Conservation (phyloP, 1,284 basidiomycete species). For the Leccinum pseudoinsigne region DNA sequence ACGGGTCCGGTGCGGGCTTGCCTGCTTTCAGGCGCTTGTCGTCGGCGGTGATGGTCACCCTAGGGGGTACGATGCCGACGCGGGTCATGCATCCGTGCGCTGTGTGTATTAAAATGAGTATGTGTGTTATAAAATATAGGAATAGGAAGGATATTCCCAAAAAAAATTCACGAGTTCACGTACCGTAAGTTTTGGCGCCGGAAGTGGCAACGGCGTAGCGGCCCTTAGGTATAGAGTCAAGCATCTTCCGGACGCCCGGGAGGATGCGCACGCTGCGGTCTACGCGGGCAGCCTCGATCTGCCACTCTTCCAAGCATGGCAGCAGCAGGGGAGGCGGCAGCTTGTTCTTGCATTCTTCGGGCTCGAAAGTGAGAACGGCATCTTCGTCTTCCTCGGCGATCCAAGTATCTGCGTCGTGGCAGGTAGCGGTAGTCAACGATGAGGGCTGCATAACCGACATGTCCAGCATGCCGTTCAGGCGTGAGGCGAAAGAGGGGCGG, state of each 20-base stretch:
- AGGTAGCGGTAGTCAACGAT: constrained; percentile 18
- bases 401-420: constrained; percentile 31
- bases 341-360: constrained; percentile 12
- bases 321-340: constrained; percentile 1
- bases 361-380: constrained; percentile 33
- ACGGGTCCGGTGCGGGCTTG: constrained; percentile 73
- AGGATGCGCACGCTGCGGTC: constrained; percentile 74
- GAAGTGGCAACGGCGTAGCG: constrained; percentile 77
- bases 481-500: constrained; percentile 52
- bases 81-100: constrained; percentile 72
- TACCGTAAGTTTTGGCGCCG: constrained; percentile 72
- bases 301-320: constrained; percentile 50
- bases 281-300: constrained; percentile 58
- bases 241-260: constrained; percentile 70
- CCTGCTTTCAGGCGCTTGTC: constrained; percentile 68
- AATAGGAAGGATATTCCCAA: background rate
- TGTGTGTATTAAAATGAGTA: constrained; percentile 20
- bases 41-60: constrained; percentile 78
- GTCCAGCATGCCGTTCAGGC: constrained; percentile 48
- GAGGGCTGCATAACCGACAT: constrained; percentile 43
- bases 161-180: constrained; percentile 17
- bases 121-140: background rate
- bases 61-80: constrained; percentile 71
- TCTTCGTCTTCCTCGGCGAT: constrained; percentile 41
- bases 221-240: constrained; percentile 65